Evolutionary conservation across 2,329 filamentous ascomycete species (phyloP).

Genomic region (Alternaria infectoria): DNA sequence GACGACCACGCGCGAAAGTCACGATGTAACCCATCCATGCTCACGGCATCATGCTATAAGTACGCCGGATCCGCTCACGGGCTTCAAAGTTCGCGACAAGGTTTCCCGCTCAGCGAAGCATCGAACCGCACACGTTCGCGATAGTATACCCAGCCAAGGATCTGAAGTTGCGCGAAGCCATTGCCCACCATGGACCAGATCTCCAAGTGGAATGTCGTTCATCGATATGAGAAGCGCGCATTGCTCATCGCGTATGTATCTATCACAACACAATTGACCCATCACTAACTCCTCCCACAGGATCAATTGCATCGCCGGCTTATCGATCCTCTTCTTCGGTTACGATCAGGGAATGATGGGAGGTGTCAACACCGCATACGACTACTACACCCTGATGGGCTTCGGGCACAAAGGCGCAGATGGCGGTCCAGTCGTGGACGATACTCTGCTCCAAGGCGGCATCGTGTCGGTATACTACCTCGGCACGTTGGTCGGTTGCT

Average conservation of each 20-base stretch:
- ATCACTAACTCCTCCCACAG: background rate
- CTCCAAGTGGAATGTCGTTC: slow-evolving; percentile 31
- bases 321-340: slow-evolving; percentile 42
- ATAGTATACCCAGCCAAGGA: background rate
- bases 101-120: background rate
- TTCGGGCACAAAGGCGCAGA: slow-evolving; percentile 37
- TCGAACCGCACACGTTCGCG: background rate
- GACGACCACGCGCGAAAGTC: background rate
- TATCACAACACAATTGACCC: rapidly evolving
- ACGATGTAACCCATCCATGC: background rate
- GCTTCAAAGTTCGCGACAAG: background rate
- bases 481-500: slow-evolving; percentile 34
- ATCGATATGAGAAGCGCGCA: slow-evolving; percentile 34
- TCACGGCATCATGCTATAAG: background rate
- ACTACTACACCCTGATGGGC: slow-evolving; percentile 40
- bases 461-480: slow-evolving; percentile 44
- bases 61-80: background rate
- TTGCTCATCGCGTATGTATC: slow-evolving; percentile 30
- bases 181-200: slow-evolving; percentile 31
- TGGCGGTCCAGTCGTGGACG: slow-evolving; percentile 29
- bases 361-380: slow-evolving; percentile 40
- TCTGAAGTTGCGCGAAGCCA: background rate
- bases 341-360: slow-evolving; percentile 46
- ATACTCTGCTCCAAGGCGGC: slow-evolving; percentile 40
- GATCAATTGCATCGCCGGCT: slow-evolving; percentile 40